phyloP scores from a whole-genome alignment of 192 early-diverging fungal species.

The Podila horticola region DNA sequence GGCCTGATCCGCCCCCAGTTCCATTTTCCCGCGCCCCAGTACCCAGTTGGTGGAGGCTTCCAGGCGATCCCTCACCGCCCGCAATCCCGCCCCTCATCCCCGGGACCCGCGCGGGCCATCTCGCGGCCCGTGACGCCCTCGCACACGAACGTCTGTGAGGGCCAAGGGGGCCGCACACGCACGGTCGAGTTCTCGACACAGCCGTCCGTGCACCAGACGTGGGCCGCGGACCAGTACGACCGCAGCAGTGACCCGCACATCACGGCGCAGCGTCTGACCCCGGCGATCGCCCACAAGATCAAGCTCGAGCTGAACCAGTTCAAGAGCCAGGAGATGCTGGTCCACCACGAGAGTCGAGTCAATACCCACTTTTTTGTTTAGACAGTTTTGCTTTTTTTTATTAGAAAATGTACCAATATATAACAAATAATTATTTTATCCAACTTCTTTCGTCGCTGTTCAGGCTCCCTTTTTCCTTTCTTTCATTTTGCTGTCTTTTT shows the following conservation, averaged over 20 bases:
- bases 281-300: conserved; percentile 86
- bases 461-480: too few relatives aligned
- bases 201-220: conserved; percentile 70
- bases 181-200: conserved; percentile 59
- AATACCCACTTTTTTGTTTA: conserved; percentile 80
- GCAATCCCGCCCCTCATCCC: too few relatives aligned
- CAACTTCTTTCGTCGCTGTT: too few relatives aligned
- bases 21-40: too few relatives aligned
- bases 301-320: conserved; percentile 95
- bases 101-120: not conserved
- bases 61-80: too few relatives aligned
- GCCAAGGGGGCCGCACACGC: too few relatives aligned
- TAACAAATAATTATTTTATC: too few relatives aligned
- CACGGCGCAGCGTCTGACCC: conserved; percentile 86
- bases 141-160: too few relatives aligned
- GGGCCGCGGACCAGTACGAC: conserved; percentile 85
- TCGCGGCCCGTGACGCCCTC: not conserved
- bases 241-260: conserved; percentile 79
- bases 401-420: too few relatives aligned
- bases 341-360: conserved; percentile 80
- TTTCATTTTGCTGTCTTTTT: not conserved
- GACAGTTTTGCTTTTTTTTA: not conserved
- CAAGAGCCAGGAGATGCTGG: conserved; percentile 91
- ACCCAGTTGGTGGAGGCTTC: too few relatives aligned
- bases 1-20: too few relatives aligned